Evolutionary conservation across 768 basidiomycete species (phyloP), one percentile per base, ranked within the genome.

Genomic region (Termitomyces titanicus): DNA sequence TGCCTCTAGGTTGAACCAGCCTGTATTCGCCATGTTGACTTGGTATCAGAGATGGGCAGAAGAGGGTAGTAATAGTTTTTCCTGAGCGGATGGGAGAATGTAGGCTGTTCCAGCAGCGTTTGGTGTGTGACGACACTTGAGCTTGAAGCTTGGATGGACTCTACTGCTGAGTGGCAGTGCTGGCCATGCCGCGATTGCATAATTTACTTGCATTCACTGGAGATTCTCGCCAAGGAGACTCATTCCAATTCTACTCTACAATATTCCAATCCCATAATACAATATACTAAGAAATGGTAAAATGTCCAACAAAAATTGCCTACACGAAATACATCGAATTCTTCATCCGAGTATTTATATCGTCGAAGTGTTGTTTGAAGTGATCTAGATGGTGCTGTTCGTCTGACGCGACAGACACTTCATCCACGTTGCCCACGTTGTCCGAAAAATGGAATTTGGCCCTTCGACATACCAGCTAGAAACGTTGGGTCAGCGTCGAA

Each of bases 1-100:
- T 4, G 86, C 64, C 63, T 92, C 90, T 64, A 94, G 83, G 66
- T 94, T 93, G 68, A 92, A 81, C 91, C 91, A 94, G 63, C 91
- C 90, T 74, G 86, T 89, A 62, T 76, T 78, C 47, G 81, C 73
- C 75, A 82, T 83, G 54, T 59, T 66, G 45, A 3, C 31, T 53
- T 20, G 34, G 22, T 33, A 27, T 45, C 17, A 6, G 43, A 48
- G 47, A 37, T 39, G 43, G 45, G 37, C 2, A 49, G 35, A 31
- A 37, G 40, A 48, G 27, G 24, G 13, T 10, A 13, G n/a, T 22
- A 40, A 53, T 56, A 37, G 35, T 25, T 11, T 27, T 33, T 48
- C 34, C 51, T 54, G 52, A 49, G 24, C 10, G 27, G 47, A 17
- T 12, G 22, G 22, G 9, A 22, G 18, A 10, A 5, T 6, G 47